Percentiles rank a stretch among this genome's conserved stretches.
phyloP scores from a whole-genome alignment of 2,329 filamentous ascomycete species.

The Aspergillus brunneoviolaceus region DNA sequence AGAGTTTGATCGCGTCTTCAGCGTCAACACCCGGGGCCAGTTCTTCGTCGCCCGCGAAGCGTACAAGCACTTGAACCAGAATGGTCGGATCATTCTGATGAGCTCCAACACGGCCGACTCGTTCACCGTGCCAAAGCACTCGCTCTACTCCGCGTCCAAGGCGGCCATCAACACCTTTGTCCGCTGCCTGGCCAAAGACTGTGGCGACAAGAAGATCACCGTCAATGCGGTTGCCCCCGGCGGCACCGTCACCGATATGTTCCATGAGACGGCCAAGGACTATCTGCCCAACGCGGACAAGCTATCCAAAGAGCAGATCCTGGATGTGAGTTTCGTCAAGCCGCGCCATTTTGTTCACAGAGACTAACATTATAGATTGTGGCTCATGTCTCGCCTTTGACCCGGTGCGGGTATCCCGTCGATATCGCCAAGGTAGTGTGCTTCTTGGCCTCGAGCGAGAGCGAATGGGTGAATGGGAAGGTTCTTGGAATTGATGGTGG shows the following conservation, averaged over 20 bases:
- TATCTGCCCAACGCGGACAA: slow-evolving; percentile 14
- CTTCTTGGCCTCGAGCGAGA: slow-evolving; percentile 10
- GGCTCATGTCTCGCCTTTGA: slow-evolving; percentile 6
- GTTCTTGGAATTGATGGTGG: background rate
- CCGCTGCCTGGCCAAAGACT: slow-evolving; percentile 70
- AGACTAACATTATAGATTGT: background rate
- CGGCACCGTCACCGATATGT: slow-evolving; percentile 69
- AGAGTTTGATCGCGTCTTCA: slow-evolving; percentile 55
- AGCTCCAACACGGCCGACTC: slow-evolving; percentile 63
- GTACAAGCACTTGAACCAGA: slow-evolving; percentile 67
- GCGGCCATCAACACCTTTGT: slow-evolving; percentile 76
- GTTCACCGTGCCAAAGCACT: slow-evolving; percentile 67
- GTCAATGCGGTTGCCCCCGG: slow-evolving; percentile 68
- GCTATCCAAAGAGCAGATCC: slow-evolving; percentile 5
- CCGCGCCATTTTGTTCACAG: too few relatives aligned
- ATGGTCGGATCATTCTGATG: slow-evolving; percentile 74
- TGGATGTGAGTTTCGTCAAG: background rate
- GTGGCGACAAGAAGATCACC: slow-evolving; percentile 65
- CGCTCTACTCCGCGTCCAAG: slow-evolving; percentile 73
- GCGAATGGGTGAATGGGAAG: slow-evolving; percentile 10
- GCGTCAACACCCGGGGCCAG: slow-evolving; percentile 62
- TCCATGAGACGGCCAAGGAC: slow-evolving; percentile 41
- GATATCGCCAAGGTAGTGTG: slow-evolving; percentile 12
- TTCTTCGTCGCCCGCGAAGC: slow-evolving; percentile 66
- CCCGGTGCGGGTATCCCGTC: slow-evolving; percentile 4